These are phyloP conservation scores for Cryptosporidium ubiquitum DNA, from an alignment of 169 alveolate species.

Conservation along the genomic window DNA sequence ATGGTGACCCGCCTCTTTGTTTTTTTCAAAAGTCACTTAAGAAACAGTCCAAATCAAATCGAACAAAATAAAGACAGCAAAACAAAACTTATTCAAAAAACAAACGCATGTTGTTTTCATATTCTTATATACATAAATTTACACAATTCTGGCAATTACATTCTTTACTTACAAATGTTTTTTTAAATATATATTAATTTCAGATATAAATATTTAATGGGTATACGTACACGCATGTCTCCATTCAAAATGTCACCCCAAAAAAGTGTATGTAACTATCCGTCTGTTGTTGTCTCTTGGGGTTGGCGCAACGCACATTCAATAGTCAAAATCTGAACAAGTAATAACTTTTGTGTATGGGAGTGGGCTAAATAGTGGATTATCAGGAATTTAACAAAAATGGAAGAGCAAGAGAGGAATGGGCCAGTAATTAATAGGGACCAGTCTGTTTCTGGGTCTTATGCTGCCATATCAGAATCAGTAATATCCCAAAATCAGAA, in stretches of 20 bases:
- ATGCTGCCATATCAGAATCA: constrained; percentile 2
- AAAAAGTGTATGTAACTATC: constrained; percentile 75
- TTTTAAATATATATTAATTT: constrained; percentile 31
- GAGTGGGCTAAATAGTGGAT: constrained; percentile 66
- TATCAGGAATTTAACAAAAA: constrained; percentile 4
- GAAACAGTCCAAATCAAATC: background rate
- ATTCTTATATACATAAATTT: background rate
- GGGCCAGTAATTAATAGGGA: constrained; percentile 8
- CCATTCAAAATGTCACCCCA: constrained; percentile 69
- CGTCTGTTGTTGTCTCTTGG: constrained; percentile 74
- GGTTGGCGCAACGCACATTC: constrained; percentile 76
- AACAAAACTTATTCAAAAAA: background rate
- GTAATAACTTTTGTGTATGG: constrained; percentile 68
- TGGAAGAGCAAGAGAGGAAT: constrained; percentile 38
- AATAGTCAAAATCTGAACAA: constrained; percentile 73
- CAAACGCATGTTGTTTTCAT: background rate
- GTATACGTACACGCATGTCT: constrained; percentile 31
- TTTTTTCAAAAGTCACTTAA: background rate
- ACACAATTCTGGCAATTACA: background rate
- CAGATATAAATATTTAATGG: constrained; percentile 47
- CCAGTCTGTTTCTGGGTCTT: constrained; percentile 1
- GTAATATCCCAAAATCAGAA: constrained; percentile 39
- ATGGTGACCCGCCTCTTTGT: background rate
- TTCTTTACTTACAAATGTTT: background rate
- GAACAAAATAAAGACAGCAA: background rate